Evolutionary conservation across 257 asterid genomes (phyloP).

Genomic region (Handroanthus guayacan): DNA sequence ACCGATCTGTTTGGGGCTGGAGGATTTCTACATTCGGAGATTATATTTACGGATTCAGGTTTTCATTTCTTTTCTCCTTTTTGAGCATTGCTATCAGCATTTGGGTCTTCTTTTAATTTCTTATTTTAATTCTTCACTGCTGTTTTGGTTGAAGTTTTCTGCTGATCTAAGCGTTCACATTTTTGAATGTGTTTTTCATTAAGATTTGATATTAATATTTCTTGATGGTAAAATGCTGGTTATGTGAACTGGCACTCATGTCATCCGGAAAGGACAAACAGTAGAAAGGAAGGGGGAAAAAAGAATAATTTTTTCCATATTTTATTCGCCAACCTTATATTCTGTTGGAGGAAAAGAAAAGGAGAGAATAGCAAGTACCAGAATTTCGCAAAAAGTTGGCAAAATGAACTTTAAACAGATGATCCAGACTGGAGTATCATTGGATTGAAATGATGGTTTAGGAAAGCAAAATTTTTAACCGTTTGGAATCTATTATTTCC

Average conservation of each 20-base stretch:
- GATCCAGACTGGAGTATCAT: neutral
- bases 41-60: conserved; percentile 95
- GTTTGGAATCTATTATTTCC: neutral
- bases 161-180: conserved; percentile 10
- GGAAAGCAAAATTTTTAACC: neutral
- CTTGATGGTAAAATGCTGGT: conserved; percentile 16
- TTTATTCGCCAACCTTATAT: conserved; percentile 8
- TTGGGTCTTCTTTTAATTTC: neutral
- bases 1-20: conserved; percentile 98
- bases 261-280: conserved; percentile 15
- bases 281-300: conserved; percentile 1
- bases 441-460: neutral
- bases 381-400: neutral
- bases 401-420: neutral
- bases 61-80: neutral
- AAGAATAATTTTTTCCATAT: neutral
- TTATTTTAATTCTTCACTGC: neutral
- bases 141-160: conserved; percentile 1
- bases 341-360: neutral
- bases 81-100: neutral
- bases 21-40: conserved; percentile 94
- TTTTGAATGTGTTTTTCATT: neutral
- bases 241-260: conserved; percentile 17
- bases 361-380: neutral
- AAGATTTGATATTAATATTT: neutral